Conservation (phyloP, 495 filamentous ascomycete species). For the Tuber borchii region DNA sequence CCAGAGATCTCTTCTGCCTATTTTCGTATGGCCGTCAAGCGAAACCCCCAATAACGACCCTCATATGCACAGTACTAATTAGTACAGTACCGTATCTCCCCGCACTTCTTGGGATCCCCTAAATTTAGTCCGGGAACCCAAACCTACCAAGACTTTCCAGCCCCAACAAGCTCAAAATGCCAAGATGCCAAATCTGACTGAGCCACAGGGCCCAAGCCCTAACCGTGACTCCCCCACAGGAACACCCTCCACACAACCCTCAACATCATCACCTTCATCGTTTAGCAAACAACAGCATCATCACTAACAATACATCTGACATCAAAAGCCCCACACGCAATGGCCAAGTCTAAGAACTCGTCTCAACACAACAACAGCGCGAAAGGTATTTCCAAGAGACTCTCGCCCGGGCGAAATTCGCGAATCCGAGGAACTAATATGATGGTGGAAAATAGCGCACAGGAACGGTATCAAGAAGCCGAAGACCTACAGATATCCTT, state of each 20-base stretch:
- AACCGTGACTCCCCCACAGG: constrained; percentile 3
- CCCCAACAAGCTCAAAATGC: constrained; percentile 6
- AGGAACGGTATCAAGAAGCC: constrained; percentile 94
- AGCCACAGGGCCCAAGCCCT: constrained; percentile 9
- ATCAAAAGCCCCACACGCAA: constrained; percentile 44
- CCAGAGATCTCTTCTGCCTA: not conserved
- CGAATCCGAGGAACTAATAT: constrained; percentile 13
- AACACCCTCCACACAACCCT: constrained; percentile 9
- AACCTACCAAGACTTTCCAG: constrained; percentile 13
- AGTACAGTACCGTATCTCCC: not conserved
- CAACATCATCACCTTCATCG: not conserved
- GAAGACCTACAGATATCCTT: constrained; percentile 97
- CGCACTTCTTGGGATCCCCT: not conserved
- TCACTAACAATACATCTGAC: constrained; percentile 8
- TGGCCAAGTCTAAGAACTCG: constrained; percentile 91
- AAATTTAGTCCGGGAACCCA: not conserved
- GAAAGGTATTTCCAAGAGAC: constrained; percentile 67
- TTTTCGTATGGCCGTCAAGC: not conserved
- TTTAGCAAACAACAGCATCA: constrained; percentile 2
- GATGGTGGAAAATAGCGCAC: constrained; percentile 26
- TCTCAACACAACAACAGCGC: constrained; percentile 94
- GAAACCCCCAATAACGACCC: not conserved
- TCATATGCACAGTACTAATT: too few species aligned
- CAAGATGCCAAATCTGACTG: constrained; percentile 18
- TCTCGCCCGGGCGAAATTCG: not conserved